Conservation (phyloP, 768 basidiomycete genomes). For the Symmetrospora coprosmae region DNA sequence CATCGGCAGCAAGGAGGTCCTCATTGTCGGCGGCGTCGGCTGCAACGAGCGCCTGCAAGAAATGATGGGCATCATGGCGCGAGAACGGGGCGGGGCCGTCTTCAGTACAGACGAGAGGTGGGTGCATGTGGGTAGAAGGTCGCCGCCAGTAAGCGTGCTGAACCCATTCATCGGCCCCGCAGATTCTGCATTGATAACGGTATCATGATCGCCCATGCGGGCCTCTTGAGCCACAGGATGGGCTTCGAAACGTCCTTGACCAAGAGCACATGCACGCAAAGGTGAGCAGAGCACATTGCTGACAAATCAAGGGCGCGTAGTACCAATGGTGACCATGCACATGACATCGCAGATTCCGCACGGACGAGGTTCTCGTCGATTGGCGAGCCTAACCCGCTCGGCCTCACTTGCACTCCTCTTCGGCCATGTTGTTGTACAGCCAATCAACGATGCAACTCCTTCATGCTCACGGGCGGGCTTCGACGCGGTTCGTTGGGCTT, state of each 20-base stretch:
- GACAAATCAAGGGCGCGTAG: slow-evolving; percentile 23
- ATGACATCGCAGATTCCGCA: slow-evolving; percentile 56
- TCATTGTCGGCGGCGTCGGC: slow-evolving; percentile 99
- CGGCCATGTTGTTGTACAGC: too few species aligned
- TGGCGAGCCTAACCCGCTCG: slow-evolving; percentile 57
- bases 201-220: slow-evolving; percentile 99
- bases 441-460: too few species aligned
- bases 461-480: too few species aligned
- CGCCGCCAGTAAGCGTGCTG: neutral
- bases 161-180: neutral
- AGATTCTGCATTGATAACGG: slow-evolving; percentile 99
- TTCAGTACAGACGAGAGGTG: slow-evolving; percentile 94
- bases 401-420: too few species aligned
- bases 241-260: slow-evolving; percentile 61
- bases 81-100: slow-evolving; percentile 70
- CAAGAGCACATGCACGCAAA: slow-evolving; percentile 80
- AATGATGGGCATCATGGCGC: slow-evolving; percentile 98
- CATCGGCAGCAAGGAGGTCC: slow-evolving; percentile 84
- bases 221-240: slow-evolving; percentile 80
- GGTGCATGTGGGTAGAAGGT: slow-evolving; percentile 30
- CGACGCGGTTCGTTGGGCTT: too few species aligned
- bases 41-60: slow-evolving; percentile 87
- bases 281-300: slow-evolving; percentile 42
- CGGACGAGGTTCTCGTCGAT: slow-evolving; percentile 79
- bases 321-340: neutral